phyloP scores from a whole-genome alignment of 306 rosid genomes.

The Malus fusca region DNA sequence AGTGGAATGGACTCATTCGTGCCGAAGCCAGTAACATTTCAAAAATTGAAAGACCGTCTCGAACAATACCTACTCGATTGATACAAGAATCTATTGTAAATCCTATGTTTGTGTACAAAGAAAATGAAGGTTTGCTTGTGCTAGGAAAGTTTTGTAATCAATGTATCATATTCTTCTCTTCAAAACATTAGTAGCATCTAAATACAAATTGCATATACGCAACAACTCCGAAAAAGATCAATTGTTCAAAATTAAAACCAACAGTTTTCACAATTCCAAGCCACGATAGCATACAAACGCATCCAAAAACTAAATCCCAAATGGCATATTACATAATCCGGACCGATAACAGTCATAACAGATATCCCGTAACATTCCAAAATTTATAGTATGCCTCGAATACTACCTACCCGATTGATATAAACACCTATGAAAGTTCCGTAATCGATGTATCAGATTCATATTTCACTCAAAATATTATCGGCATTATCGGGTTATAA shows the following conservation, averaged over 20 bases:
- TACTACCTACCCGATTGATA: too few species aligned
- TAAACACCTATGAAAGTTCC: slow-evolving; percentile 44
- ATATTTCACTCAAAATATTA: slow-evolving; percentile 1
- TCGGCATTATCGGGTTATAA: slow-evolving; percentile 15
- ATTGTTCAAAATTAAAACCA: background rate
- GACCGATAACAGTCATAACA: background rate
- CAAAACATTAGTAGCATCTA: slow-evolving; percentile 7
- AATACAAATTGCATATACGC: slow-evolving; percentile 38
- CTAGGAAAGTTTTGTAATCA: slow-evolving; percentile 66
- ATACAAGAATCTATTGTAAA: slow-evolving; percentile 40
- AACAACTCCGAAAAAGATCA: background rate
- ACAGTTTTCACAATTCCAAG: background rate
- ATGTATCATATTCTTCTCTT: slow-evolving; percentile 32
- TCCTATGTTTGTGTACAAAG: slow-evolving; percentile 37
- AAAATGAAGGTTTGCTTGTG: slow-evolving; percentile 1
- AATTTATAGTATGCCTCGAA: too few species aligned
- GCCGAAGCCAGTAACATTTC: slow-evolving; percentile 77
- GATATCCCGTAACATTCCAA: background rate
- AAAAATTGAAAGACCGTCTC: slow-evolving; percentile 56
- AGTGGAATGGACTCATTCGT: slow-evolving; percentile 89
- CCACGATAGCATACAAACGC: background rate
- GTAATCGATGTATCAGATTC: slow-evolving; percentile 42
- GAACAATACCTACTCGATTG: slow-evolving; percentile 36
- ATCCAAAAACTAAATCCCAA: background rate
- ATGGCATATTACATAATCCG: background rate